Evolutionary conservation across 2,329 filamentous ascomycete species (phyloP).

Genomic region (Peltaster fructicola): DNA sequence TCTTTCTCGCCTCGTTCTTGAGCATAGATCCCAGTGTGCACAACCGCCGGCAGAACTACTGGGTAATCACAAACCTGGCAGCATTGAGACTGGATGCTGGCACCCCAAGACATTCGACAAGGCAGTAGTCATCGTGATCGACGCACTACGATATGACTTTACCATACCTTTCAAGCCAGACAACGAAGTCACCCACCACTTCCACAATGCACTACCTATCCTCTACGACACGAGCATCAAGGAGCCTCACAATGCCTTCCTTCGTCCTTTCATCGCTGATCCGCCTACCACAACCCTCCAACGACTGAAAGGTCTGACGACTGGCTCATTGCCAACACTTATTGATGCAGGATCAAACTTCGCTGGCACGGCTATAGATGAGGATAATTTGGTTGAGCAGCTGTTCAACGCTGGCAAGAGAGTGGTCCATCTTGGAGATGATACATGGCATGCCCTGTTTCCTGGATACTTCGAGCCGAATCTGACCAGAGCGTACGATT

Average conservation of each 20-base stretch:
- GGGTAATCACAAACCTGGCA: conserved; percentile 23
- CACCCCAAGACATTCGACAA: conserved; percentile 87
- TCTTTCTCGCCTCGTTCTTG: conserved; percentile 65
- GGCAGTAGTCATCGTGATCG: conserved; percentile 76
- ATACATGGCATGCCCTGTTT: conserved; percentile 90
- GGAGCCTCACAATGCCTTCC: conserved; percentile 64
- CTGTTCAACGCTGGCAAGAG: conserved; percentile 48
- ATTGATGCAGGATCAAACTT: conserved; percentile 91
- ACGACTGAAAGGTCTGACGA: conserved; percentile 81
- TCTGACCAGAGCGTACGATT: conserved; percentile 79
- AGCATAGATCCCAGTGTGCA: conserved; percentile 61
- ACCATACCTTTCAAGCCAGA: conserved; percentile 57
- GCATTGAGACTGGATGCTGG: conserved; percentile 61
- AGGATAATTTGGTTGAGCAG: conserved; percentile 62
- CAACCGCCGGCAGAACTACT: conserved; percentile 44
- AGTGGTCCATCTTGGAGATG: conserved; percentile 88
- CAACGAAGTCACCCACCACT: conserved; percentile 40
- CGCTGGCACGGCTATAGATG: conserved; percentile 83
- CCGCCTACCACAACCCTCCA: conserved; percentile 89
- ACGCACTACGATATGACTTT: conserved; percentile 93
- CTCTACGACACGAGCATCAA: conserved; percentile 65
- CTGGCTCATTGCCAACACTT: conserved; percentile 86
- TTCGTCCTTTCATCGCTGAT: conserved; percentile 91
- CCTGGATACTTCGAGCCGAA: conserved; percentile 82
- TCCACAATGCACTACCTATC: conserved; percentile 76